A percentile compares a stretch with the other conserved stretches of the same genome.
Evolutionary conservation across 768 basidiomycete genomes (phyloP).

Genomic region (Phylloporus sp.): DNA sequence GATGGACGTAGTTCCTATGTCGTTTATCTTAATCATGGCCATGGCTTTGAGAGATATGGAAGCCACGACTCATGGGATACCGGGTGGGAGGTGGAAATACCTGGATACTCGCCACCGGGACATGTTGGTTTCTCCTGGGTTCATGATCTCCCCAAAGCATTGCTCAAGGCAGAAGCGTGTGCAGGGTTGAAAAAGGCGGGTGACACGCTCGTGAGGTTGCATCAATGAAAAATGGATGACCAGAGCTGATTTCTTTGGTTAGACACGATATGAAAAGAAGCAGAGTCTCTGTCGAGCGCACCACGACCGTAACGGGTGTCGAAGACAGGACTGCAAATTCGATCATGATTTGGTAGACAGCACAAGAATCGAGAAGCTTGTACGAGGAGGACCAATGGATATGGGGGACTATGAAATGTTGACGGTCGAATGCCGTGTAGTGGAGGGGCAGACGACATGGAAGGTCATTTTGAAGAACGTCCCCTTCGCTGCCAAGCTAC

Average conservation of each 20-base stretch:
- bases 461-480: slow-evolving; percentile 15
- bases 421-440: slow-evolving; percentile 14
- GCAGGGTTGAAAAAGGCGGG: slow-evolving; percentile 4
- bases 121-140: too few relatives aligned
- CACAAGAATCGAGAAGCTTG: slow-evolving; percentile 11
- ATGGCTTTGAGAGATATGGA: slow-evolving; percentile 15
- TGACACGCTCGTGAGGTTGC: slow-evolving; percentile 6
- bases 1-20: slow-evolving; percentile 5
- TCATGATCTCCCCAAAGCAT: too few relatives aligned
- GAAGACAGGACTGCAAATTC: slow-evolving; percentile 10
- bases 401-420: slow-evolving; percentile 5
- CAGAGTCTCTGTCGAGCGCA: slow-evolving; percentile 15
- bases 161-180: slow-evolving; percentile 9
- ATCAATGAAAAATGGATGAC: not conserved
- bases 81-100: too few relatives aligned
- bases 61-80: too few relatives aligned
- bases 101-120: too few relatives aligned
- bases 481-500: too few relatives aligned
- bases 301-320: slow-evolving; percentile 7
- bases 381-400: slow-evolving; percentile 1
- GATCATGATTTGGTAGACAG: slow-evolving; percentile 17
- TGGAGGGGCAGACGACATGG: slow-evolving; percentile 9
- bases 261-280: slow-evolving; percentile 12
- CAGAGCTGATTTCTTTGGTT: not conserved
- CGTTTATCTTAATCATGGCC: slow-evolving; percentile 9